A percentile compares a stretch with the other conserved stretches of the same genome.
Evolutionary conservation across 495 filamentous ascomycete species (phyloP).

Genomic region (Articulospora tetracladia): DNA sequence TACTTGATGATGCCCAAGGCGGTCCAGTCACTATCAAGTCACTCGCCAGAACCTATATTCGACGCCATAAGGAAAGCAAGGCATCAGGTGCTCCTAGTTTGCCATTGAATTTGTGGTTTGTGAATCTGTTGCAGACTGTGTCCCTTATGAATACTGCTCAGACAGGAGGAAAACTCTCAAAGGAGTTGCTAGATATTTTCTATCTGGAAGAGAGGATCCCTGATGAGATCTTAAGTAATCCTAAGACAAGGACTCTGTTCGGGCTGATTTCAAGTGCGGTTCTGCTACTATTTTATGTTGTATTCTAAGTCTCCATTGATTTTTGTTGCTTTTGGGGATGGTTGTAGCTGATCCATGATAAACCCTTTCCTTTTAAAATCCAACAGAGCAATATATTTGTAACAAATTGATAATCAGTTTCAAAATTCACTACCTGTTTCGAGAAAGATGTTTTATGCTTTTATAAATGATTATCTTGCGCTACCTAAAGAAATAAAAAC

Average conservation of each 20-base stretch:
- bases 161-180: not conserved
- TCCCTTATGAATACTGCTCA: constrained; percentile 5
- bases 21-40: constrained; percentile 26
- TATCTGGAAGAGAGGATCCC: constrained; percentile 9
- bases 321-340: no score
- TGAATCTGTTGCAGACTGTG: constrained; percentile 10
- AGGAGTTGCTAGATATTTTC: not conserved
- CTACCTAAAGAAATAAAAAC: no score
- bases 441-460: no score
- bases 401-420: no score
- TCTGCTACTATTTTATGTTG: constrained; percentile 6
- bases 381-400: no score
- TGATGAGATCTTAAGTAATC: constrained; percentile 1
- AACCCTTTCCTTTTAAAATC: no score
- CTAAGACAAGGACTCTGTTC: constrained; percentile 2
- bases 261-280: constrained; percentile 1
- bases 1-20: constrained; percentile 28
- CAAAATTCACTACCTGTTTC: no score
- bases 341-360: no score
- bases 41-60: constrained; percentile 28
- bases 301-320: no score
- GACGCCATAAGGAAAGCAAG: constrained; percentile 29
- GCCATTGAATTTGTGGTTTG: constrained; percentile 11
- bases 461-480: no score
- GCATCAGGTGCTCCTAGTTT: constrained; percentile 17